These are phyloP conservation scores for Iberis pinnata DNA, from an alignment of 345 rosid genomes.

Conservation along the genomic window DNA sequence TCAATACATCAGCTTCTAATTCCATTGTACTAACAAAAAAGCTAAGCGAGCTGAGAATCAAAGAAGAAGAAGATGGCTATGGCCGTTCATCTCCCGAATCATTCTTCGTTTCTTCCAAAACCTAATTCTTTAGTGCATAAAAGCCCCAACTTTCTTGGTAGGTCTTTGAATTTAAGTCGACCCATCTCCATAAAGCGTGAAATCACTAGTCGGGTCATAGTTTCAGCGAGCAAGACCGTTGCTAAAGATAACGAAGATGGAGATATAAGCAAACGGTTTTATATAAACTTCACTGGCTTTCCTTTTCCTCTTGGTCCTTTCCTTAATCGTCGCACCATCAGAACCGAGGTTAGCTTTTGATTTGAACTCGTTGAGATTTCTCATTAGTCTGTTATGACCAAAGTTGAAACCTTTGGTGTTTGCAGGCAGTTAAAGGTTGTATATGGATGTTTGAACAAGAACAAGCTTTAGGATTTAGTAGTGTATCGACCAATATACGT, in stretches of 20 bases:
- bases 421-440: slow-evolving; percentile 72
- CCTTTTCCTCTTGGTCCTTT: slow-evolving; percentile 99
- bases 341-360: slow-evolving; percentile 62
- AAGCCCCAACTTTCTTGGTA: slow-evolving; percentile 39
- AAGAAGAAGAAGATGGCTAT: slow-evolving; percentile 26
- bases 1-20: slow-evolving; percentile 14
- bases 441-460: slow-evolving; percentile 99
- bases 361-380: background rate
- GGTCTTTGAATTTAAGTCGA: slow-evolving; percentile 39
- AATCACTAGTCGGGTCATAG: slow-evolving; percentile 36
- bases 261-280: slow-evolving; percentile 46
- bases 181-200: slow-evolving; percentile 34
- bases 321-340: slow-evolving; percentile 73
- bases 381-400: background rate
- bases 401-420: background rate
- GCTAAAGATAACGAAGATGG: slow-evolving; percentile 26
- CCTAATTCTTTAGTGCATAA: slow-evolving; percentile 35
- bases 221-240: slow-evolving; percentile 35
- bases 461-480: slow-evolving; percentile 96
- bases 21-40: background rate
- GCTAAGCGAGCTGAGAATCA: background rate
- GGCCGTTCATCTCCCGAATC: slow-evolving; percentile 50
- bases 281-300: slow-evolving; percentile 80
- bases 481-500: slow-evolving; percentile 84
- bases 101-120: slow-evolving; percentile 38